Base-by-base conservation (phyloP, 495 filamentous ascomycete genomes). In the Evansstolkia leycettana region DNA sequence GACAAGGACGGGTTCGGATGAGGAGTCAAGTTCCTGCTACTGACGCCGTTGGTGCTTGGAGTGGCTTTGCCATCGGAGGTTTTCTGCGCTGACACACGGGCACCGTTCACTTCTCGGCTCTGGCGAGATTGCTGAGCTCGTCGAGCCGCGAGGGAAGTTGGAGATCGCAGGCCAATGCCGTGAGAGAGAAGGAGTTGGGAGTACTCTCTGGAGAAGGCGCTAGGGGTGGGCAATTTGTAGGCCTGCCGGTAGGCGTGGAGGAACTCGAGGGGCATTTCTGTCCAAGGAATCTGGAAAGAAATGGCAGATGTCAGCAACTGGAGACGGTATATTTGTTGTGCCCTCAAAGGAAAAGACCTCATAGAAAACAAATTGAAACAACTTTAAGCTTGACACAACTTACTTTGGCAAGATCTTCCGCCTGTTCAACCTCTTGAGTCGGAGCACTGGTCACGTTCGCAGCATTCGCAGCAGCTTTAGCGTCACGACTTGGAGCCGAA, bases 171-270 rank as follows among this genome's bases (percentile, higher is more conserved):
- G 15, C 84, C 85, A 45, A 90, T 70, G 31, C 82, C 75, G 40
- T 72, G 73, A 3, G 77, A 76, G 39, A 92, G 72, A 15, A 85
- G 61, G 47, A 78, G 69, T 46, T 80, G 76, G 54, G 80, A 78
- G 55, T 80, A 77, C 24, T 79, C 70, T 39, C 67, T 80, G 40
- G 72, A 66, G 65, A 79, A 88, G 43, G 83, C 69, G 41, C 53
- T 58, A 16, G 84, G 78, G 1, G 78, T 80, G 44, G 72, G 65
- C 43, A 93, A 68, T 43, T 75, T 74, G 63, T 89, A 80, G 40
- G 77, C 71, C 48, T 82, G 74, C 40, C 83, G 78, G 65, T 93
- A 93, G 50, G 73, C 70, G 57, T 89, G 80, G 39, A 93, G 74
- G 45, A 85, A 66, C 13, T 73, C 65, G 43, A 74, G 62, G 12